A percentile compares a stretch with the other conserved stretches of the same genome.
phyloP scores from a whole-genome alignment of 305 asterid genomes.

The Solanum hybrid region DNA sequence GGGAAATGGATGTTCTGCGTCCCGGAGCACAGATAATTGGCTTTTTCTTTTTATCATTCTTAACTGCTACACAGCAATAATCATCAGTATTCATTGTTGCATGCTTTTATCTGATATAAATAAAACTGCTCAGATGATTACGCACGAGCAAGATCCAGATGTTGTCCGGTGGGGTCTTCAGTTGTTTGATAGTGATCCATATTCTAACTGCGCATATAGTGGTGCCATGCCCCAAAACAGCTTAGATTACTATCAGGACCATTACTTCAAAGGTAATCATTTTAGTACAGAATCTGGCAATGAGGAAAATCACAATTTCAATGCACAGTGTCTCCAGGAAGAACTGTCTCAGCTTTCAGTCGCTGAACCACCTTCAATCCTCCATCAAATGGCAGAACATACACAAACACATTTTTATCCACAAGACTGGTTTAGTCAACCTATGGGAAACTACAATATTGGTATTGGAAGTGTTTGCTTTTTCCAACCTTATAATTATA shows the following conservation, averaged over 20 bases:
- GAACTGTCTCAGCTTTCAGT: conserved; percentile 73
- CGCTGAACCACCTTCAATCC: conserved; percentile 41
- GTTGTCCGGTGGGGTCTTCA: conserved; percentile 94
- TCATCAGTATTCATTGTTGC: conserved; percentile 10
- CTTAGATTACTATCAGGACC: conserved; percentile 45
- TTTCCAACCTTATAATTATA: neutral
- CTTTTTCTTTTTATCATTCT: conserved; percentile 3
- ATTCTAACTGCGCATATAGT: conserved; percentile 58
- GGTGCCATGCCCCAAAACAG: conserved; percentile 38
- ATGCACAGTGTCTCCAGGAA: conserved; percentile 48
- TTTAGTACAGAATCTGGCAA: conserved; percentile 34
- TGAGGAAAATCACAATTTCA: conserved; percentile 24
- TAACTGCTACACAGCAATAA: conserved; percentile 19
- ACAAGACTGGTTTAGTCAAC: conserved; percentile 70
- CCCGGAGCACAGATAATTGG: neutral
- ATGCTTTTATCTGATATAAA: conserved; percentile 6
- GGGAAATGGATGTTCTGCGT: neutral
- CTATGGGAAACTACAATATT: conserved; percentile 50
- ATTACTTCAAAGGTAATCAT: conserved; percentile 42
- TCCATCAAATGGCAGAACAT: conserved; percentile 38
- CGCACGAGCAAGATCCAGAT: conserved; percentile 89
- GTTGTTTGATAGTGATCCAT: conserved; percentile 85
- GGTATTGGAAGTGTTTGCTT: conserved; percentile 30
- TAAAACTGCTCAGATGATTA: conserved; percentile 36
- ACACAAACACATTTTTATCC: conserved; percentile 43